Evolutionary conservation across 352 stramenopile genomes (phyloP), one percentile per base, ranked within the genome.

Genomic region (Phytophthora idaei): DNA sequence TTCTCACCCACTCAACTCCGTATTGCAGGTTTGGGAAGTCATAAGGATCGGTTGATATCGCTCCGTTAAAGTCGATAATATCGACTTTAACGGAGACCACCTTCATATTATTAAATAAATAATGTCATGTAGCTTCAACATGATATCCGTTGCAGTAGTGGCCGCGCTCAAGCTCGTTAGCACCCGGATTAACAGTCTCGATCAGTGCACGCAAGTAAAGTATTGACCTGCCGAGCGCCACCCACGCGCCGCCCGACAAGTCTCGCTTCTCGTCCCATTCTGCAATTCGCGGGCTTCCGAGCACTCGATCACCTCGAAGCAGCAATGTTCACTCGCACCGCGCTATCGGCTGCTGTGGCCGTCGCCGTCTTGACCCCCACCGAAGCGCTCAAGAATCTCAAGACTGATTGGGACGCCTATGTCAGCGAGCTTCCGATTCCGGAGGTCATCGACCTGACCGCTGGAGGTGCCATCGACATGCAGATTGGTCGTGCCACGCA

Each of bases 371-470:
- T 69, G 37, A 15, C 45, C 10, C 41, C 61, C 17, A 50, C 29
- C 32, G 52, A 73, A 28, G 69, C 73, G 1, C 47, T 75, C 12
- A 69, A 37, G 8, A 65, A 77, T 37, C 68, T 85, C 59, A 82
- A 82, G 55, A 77, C 62, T 15, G 66, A 80, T 49, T 85, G 73
- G 72, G 71, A 78, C 36, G 71, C 74, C 53, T 85, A 78, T 48
- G 69, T 68, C 42, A 77, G 68, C 17, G 67, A 55, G 3, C 48
- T 85, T 12, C 61, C 67, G n/a, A 71, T 82, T 66, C 74, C 76
- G 11, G 67, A 80, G n/a, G 73, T 82, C 48, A 67, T 85, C 48
- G 74, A 85, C 61, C 59, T 85, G 62, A 71, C 62, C 12, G 53
- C 31, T 6, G 73, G 76, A 32, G 74, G 74, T 14, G n/a, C 54